Evolutionary conservation across 2,329 filamentous ascomycete genomes (phyloP).

Genomic region (Stylonectria norvegica): DNA sequence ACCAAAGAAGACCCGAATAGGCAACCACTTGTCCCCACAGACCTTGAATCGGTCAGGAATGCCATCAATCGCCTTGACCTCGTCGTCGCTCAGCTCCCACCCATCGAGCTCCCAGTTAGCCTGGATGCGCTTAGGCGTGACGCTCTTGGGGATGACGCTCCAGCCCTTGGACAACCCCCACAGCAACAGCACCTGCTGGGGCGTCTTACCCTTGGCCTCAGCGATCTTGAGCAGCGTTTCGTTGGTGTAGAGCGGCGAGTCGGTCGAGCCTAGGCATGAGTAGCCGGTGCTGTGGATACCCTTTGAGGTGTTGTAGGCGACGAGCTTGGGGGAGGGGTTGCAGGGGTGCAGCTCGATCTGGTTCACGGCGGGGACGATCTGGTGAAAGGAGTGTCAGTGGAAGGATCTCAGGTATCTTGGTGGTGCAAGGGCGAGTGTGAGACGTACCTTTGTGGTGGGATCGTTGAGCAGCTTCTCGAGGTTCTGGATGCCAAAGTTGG

Average conservation of each 20-base stretch:
- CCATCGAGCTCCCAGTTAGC: conserved; percentile 73
- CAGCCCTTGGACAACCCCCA: conserved; percentile 81
- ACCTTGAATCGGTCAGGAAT: conserved; percentile 79
- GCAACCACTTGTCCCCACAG: conserved; percentile 71
- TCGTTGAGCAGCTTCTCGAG: conserved; percentile 72
- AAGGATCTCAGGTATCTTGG: no score
- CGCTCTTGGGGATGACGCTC: conserved; percentile 82
- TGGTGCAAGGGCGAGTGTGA: background rate
- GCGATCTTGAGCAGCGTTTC: conserved; percentile 60
- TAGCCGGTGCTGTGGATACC: conserved; percentile 74
- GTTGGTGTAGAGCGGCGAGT: conserved; percentile 69
- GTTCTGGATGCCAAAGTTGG: conserved; percentile 80
- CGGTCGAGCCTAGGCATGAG: conserved; percentile 68
- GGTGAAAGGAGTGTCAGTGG: background rate
- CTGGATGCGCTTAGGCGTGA: conserved; percentile 69
- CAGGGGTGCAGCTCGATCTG: conserved; percentile 80
- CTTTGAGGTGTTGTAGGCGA: conserved; percentile 68
- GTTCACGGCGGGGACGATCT: conserved; percentile 67
- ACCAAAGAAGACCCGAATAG: conserved; percentile 77
- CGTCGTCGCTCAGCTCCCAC: conserved; percentile 69
- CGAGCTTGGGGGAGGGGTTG: conserved; percentile 75
- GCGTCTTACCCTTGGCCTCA: conserved; percentile 62
- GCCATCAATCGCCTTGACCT: conserved; percentile 64
- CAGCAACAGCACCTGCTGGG: conserved; percentile 72
- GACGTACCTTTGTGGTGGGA: conserved; percentile 55